Base-by-base conservation (phyloP, 2,329 filamentous ascomycete genomes). In the Bipolaris oryzae region DNA sequence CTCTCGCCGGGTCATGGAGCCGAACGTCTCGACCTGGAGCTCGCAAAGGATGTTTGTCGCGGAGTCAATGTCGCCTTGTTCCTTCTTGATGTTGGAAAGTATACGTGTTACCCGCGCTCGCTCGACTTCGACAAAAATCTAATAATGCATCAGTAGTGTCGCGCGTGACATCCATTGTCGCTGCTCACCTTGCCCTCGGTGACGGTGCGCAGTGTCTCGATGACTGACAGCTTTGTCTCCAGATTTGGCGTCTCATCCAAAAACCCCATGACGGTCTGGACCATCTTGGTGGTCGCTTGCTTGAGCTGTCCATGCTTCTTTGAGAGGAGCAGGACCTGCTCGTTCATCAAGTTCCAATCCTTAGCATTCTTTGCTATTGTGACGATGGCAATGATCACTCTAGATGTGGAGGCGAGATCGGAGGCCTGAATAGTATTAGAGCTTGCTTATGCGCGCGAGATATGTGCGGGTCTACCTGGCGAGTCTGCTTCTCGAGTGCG, bases 251-350 rank as follows among this genome's bases (percentile, higher is more conserved):
- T 92, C 44, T 90, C 87, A 73, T 96, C 90, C 72, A 99, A 80
- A 78, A 98, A 97, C 58, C 82, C 84, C 88, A 99, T 96, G 61
- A 96, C 92, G 45, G 89, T 89, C 83, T 99, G 95, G 59, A 99
- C 93, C 95, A 99, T 99, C 83, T 94, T 95, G 70, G 95, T 98
- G 72, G 93, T 95, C 73, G 95, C 95, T 80, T 98, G 95, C 80
- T 99, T 99, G 75, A 99, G 92, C 82, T 99, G 95, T 71, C 93
- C 91, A 90, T 99, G 95, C 83, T 99, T 99, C 88, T 99, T 99
- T 65, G 95, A 98, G 55, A 99, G 84, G 63, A 97, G 84, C 70
- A 96, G 84, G 62, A 96, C 91, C 81, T 99, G 95, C 80, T 99
- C 95, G 76, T 96, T 98, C 80, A 99, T 85, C 72, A 97, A 81